A percentile compares a stretch with the other conserved stretches of the same genome.
Evolutionary conservation across 495 filamentous ascomycete species (phyloP).

Genomic region (Hypoxylon intermedium): DNA sequence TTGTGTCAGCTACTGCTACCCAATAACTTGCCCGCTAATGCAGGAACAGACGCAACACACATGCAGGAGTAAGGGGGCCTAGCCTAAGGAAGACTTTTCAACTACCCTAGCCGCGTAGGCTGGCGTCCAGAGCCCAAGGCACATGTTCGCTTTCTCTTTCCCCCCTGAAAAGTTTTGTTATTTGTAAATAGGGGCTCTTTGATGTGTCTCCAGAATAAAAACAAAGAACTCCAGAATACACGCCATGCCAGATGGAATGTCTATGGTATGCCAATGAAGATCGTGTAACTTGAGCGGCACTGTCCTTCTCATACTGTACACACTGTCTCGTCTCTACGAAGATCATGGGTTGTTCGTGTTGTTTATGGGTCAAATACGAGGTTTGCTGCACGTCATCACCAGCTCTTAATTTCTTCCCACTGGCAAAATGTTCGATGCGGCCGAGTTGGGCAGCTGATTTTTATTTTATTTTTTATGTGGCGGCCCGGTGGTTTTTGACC

Average conservation of each 20-base stretch:
- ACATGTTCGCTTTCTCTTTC: background rate
- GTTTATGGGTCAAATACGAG: slow-evolving; percentile 40
- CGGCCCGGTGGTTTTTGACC: background rate
- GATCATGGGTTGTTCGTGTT: slow-evolving; percentile 27
- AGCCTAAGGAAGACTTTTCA: too few species aligned
- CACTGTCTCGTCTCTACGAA: slow-evolving; percentile 22
- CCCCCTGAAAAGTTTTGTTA: too few species aligned
- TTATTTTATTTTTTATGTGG: too few species aligned
- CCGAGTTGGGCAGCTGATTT: slow-evolving; percentile 25
- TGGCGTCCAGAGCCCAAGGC: too few species aligned
- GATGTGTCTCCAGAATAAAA: too few species aligned
- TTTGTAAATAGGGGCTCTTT: too few species aligned
- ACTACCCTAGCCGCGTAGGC: slow-evolving; percentile 8
- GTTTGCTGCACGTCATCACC: slow-evolving; percentile 34
- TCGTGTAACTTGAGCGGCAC: slow-evolving; percentile 15
- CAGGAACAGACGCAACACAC: slow-evolving; percentile 27
- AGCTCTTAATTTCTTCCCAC: slow-evolving; percentile 19
- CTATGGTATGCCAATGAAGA: slow-evolving; percentile 1
- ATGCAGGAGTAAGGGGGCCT: slow-evolving; percentile 33
- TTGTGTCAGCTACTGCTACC: slow-evolving; percentile 21
- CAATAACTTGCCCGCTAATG: slow-evolving; percentile 29
- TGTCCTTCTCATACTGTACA: slow-evolving; percentile 7
- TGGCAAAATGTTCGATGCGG: background rate
- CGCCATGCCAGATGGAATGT: too few species aligned
- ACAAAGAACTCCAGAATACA: too few species aligned